These are phyloP conservation scores for Phytopythium delawarense DNA, from an alignment of 352 stramenopile species.

Conservation along the genomic window DNA sequence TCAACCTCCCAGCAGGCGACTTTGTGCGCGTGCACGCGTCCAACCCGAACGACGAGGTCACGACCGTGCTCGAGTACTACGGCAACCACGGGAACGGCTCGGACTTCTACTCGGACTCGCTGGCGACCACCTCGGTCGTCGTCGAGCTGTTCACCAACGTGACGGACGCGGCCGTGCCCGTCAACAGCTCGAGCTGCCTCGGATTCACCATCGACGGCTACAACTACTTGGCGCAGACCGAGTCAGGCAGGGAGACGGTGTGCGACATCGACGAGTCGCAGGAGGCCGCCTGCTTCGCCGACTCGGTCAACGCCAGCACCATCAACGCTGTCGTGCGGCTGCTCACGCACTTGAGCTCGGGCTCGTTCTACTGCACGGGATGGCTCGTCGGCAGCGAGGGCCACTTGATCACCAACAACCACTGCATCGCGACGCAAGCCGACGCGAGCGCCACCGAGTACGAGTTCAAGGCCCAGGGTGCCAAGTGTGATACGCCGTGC, in stretches of 20 bases:
- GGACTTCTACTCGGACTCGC: conserved; percentile 33
- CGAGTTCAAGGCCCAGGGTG: conserved; percentile 58
- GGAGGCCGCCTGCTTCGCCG: conserved; percentile 50
- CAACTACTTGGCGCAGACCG: conserved; percentile 27
- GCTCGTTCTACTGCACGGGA: conserved; percentile 66
- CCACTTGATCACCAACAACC: conserved; percentile 77
- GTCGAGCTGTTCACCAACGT: conserved; percentile 29
- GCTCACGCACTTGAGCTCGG: conserved; percentile 53
- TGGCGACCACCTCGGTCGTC: conserved; percentile 34
- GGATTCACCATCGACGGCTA: conserved; percentile 55
- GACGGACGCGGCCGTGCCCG: not conserved
- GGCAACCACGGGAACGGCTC: conserved; percentile 19
- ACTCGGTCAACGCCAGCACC: conserved; percentile 14
- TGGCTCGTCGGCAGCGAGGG: conserved; percentile 73
- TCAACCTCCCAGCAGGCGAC: conserved; percentile 56
- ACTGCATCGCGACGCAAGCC: conserved; percentile 53
- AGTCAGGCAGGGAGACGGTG: conserved; percentile 44
- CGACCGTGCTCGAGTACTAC: conserved; percentile 26
- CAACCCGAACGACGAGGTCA: conserved; percentile 17
- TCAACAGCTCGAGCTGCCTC: conserved; percentile 24
- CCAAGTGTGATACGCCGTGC: conserved; percentile 34
- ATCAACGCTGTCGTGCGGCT: conserved; percentile 47
- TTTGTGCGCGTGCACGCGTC: conserved; percentile 42
- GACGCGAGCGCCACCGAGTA: conserved; percentile 61
- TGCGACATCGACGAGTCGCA: conserved; percentile 59